A percentile compares a stretch with the other conserved stretches of the same genome.
phyloP scores from a whole-genome alignment of 345 rosid species.

The Citrus sinensis region DVS_A1.0 CM039167.1:4710501-4711000 shows the following conservation, averaged over 20 bases:
- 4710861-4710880: constrained; percentile 1
- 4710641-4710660: background rate
- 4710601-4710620: background rate
- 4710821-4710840: constrained; percentile 11
- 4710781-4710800: constrained; percentile 17
- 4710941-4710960: background rate
- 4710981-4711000: background rate
- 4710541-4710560: constrained; percentile 4
- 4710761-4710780: background rate
- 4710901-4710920: constrained; percentile 1
- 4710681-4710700: too few species aligned
- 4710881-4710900: constrained; percentile 17
- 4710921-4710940: constrained; percentile 23
- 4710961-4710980: constrained; percentile 7
- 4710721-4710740: too few species aligned
- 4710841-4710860: constrained; percentile 27
- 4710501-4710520: background rate
- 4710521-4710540: background rate
- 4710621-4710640: background rate
- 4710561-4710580: constrained; percentile 15
- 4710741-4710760: background rate
- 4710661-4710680: too few species aligned
- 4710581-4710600: constrained; percentile 21
- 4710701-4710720: too few species aligned
- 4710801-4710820: constrained; percentile 23